Evolutionary conservation across 1,139 yeast species (phyloP).

Genomic region (Kodamaea arcana): DNA sequence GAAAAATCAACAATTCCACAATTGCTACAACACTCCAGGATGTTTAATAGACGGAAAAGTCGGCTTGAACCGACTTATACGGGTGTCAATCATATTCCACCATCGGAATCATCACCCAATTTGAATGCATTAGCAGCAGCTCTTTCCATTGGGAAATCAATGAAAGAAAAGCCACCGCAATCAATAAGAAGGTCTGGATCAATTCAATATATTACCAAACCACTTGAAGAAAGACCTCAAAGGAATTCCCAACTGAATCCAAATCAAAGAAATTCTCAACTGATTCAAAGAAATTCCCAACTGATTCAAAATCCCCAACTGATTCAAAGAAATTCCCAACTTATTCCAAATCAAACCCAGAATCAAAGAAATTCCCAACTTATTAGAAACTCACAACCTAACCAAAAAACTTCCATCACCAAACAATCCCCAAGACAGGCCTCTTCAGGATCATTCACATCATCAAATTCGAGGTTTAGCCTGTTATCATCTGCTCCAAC

Average conservation of each 20-base stretch:
- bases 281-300: constrained; percentile 2
- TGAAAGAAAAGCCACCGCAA: constrained; percentile 14
- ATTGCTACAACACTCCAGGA: constrained; percentile 7
- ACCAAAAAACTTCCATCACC: too few species aligned
- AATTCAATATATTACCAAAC: constrained; percentile 14
- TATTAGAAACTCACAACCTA: background rate
- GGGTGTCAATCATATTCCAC: constrained; percentile 40
- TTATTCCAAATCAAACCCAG: background rate
- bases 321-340: constrained; percentile 1
- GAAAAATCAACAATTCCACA: background rate
- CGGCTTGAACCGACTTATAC: constrained; percentile 40
- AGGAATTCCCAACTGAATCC: constrained; percentile 1
- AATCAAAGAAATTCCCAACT: too few species aligned
- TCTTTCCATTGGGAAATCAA: constrained; percentile 37
- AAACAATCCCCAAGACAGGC: constrained; percentile 4
- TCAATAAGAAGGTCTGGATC: constrained; percentile 13
- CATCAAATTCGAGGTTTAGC: constrained; percentile 8
- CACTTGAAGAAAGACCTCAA: constrained; percentile 4
- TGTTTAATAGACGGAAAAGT: constrained; percentile 36
- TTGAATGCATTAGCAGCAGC: constrained; percentile 47
- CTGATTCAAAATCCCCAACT: background rate
- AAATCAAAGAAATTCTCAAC: background rate
- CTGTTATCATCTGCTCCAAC: constrained; percentile 6
- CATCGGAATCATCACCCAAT: constrained; percentile 33
- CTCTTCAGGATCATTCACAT: constrained; percentile 13